Evolutionary conservation across 1,284 basidiomycete species (phyloP).

Genomic region (Sanghuangporus sanghuang): DNA sequence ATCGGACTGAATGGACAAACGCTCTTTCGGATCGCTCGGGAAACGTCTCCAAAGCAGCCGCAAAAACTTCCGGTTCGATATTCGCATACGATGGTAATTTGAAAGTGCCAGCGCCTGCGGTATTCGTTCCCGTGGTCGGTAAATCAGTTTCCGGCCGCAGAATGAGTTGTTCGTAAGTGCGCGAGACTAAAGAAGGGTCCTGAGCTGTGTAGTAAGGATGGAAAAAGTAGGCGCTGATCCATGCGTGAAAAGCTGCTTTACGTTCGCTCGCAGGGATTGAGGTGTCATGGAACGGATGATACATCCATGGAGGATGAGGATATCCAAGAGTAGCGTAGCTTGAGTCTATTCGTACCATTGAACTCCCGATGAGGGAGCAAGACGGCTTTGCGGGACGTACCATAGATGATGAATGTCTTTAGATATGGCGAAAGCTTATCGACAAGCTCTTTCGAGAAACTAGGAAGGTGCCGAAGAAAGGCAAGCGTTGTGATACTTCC

Average conservation of each 20-base stretch:
- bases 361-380: neutral
- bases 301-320: conserved; percentile 5
- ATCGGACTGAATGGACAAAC: neutral
- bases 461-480: neutral
- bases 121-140: neutral
- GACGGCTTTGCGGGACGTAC: neutral
- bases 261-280: neutral
- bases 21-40: conserved; percentile 5
- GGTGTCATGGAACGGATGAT: conserved; percentile 10
- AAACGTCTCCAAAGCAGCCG: neutral
- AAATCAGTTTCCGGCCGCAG: neutral
- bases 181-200: neutral
- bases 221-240: conserved; percentile 9
- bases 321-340: conserved; percentile 6
- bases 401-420: conserved; percentile 9
- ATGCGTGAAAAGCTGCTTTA: neutral
- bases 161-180: neutral
- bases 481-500: conserved; percentile 14
- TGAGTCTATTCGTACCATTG: neutral
- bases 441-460: neutral
- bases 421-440: conserved; percentile 1
- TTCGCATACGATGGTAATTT: conserved; percentile 1
- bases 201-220: conserved; percentile 5
- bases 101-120: neutral
- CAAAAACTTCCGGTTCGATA: conserved; percentile 7